Evolutionary conservation across 768 basidiomycete genomes (phyloP), one percentile per base, ranked within the genome.

Genomic region (Solioccasus polychromus): DNA sequence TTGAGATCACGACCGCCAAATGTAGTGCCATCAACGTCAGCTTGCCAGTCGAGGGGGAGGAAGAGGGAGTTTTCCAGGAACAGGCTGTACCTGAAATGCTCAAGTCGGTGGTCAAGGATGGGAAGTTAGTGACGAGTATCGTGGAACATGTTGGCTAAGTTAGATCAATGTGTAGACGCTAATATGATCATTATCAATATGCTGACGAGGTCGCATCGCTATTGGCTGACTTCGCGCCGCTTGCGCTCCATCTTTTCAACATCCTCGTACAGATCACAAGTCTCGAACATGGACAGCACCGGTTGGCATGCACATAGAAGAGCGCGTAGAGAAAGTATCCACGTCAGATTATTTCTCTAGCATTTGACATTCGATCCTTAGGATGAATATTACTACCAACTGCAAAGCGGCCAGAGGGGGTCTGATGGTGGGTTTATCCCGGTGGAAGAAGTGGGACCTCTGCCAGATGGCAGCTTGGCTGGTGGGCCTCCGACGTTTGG

Each of bases 11-110:
- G 23, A 95, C 93, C 0, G 86, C 92, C 40, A 97, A 98, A 68
- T 94, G 91, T 67, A 92, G 88, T 58, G 76, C 83, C 25, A 88
- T 99, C 67, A 99, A 98, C 68, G 74, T 99, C 52, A 89, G 80
- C 54, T 61, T 97, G 18, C 93, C 92, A 0, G 82, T 86, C 1
- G 82, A 83, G 53, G 90, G 82, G 15, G 92, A 92, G 53, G 92
- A 96, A 63, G 92, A 95, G 9, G 95, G 93, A 6, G 74, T 94
- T 35, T 97, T 93, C 57, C 79, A 79, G 50, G 96, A 99, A 66
- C 82, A 83, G 52, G 77, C 95, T 1, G 72, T 99, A 17, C 95
- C 96, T 0, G 96, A 99, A 70, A 98, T 96, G 90, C 74, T 99
- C 67, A 91, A 81, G 75, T 90, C 89, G 17, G 77, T 82, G 28